Evolutionary conservation across 257 asterid genomes (phyloP).

Genomic region (Nicotiana benthamiana): DNA sequence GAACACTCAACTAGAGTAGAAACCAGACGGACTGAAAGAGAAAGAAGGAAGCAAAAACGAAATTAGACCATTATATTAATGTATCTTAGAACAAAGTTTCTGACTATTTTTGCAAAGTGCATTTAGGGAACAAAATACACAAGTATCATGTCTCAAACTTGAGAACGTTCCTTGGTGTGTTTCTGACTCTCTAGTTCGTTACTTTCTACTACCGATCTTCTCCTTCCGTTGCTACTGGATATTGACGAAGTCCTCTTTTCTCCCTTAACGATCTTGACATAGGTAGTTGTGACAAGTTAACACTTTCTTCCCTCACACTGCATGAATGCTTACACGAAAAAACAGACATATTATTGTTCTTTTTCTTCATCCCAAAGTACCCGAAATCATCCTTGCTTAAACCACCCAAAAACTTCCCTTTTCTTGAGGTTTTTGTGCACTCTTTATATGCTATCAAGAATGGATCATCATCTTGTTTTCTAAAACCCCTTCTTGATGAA

Average conservation of each 20-base stretch:
- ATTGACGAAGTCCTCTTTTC: not conserved
- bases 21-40: too few relatives aligned
- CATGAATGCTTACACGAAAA: constrained; percentile 49
- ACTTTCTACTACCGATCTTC: too few relatives aligned
- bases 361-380: constrained; percentile 34
- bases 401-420: constrained; percentile 17
- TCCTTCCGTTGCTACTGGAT: too few relatives aligned
- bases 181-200: too few relatives aligned
- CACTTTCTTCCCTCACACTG: constrained; percentile 34
- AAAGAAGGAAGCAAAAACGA: too few relatives aligned
- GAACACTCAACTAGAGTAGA: too few relatives aligned
- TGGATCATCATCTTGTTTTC: constrained; percentile 50
- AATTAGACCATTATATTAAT: too few relatives aligned
- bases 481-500: constrained; percentile 31
- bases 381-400: constrained; percentile 8
- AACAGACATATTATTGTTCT: constrained; percentile 14
- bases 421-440: constrained; percentile 49
- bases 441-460: constrained; percentile 60
- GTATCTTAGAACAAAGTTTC: too few relatives aligned
- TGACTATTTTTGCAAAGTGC: too few relatives aligned
- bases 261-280: constrained; percentile 32
- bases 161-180: too few relatives aligned
- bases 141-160: too few relatives aligned
- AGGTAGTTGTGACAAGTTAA: constrained; percentile 20
- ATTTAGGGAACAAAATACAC: too few relatives aligned